Conservation (phyloP, 148 eudicot species). For the Beta vulgaris region DNA sequence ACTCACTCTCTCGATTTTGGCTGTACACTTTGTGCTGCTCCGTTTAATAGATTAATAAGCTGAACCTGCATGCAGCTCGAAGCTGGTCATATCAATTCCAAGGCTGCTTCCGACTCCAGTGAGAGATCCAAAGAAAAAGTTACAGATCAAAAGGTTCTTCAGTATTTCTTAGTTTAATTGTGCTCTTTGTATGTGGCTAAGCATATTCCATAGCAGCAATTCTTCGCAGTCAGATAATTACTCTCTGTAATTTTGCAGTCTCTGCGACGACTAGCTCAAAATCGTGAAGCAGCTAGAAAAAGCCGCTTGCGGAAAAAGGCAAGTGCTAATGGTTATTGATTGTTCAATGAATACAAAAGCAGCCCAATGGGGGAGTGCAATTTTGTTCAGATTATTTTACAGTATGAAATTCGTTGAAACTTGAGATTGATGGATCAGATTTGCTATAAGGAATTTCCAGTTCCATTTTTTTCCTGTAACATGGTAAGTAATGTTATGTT, state of each 20-base stretch:
- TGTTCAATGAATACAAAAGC: not conserved
- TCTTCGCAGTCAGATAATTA: not conserved
- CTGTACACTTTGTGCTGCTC: not conserved
- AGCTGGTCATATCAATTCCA: slow-evolving; percentile 47
- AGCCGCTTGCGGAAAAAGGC: slow-evolving; percentile 89
- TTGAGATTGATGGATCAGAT: not conserved
- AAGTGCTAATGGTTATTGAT: slow-evolving; percentile 19
- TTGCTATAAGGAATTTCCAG: not conserved
- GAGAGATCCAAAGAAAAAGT: slow-evolving; percentile 84
- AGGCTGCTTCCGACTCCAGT: slow-evolving; percentile 71
- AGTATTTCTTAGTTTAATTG: not conserved
- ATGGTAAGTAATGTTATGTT: not conserved
- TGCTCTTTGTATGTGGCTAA: not conserved
- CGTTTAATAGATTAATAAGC: not conserved
- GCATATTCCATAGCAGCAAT: not conserved
- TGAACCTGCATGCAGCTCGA: slow-evolving; percentile 51
- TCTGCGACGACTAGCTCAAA: slow-evolving; percentile 87
- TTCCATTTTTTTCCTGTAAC: not conserved
- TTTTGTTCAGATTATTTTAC: not conserved
- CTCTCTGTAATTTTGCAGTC: slow-evolving; percentile 46
- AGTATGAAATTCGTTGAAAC: not conserved
- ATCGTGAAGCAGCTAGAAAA: slow-evolving; percentile 98
- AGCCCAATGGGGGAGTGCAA: not conserved
- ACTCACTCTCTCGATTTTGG: not conserved
- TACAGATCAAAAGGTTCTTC: slow-evolving; percentile 74